A percentile compares a stretch with the other conserved stretches of the same genome.
phyloP scores from a whole-genome alignment of 805 yeast genomes.

The Nakazawaea ernobii region DNA sequence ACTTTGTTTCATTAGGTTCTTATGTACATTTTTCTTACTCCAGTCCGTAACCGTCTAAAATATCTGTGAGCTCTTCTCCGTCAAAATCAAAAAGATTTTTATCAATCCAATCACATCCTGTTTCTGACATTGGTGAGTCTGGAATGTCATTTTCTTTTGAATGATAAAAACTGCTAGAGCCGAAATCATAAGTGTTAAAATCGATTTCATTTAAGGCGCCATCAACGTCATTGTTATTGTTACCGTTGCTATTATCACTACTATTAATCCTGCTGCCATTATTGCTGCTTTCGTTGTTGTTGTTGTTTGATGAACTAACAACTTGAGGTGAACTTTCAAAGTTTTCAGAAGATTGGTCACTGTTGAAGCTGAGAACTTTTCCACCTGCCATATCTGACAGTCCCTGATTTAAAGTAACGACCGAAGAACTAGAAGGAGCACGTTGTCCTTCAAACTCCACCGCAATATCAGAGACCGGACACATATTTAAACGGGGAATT shows the following conservation, averaged over 20 bases:
- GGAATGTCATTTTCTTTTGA: background rate
- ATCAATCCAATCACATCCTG: conserved; percentile 57
- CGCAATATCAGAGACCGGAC: background rate
- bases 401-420: too few relatives aligned
- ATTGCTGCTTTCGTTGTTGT: too few relatives aligned
- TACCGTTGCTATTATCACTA: too few relatives aligned
- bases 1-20: too few relatives aligned
- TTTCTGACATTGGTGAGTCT: conserved; percentile 31
- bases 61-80: conserved; percentile 18
- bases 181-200: conserved; percentile 18
- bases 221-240: background rate
- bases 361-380: background rate
- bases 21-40: background rate
- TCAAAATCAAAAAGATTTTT: conserved; percentile 36
- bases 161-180: conserved; percentile 14
- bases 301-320: background rate
- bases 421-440: background rate
- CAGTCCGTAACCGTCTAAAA: conserved; percentile 1
- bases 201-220: conserved; percentile 20
- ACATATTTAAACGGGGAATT: conserved; percentile 16
- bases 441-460: background rate
- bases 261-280: too few relatives aligned
- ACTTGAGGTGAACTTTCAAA: background rate
- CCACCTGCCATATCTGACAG: background rate
- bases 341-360: background rate